Conservation (phyloP, 2,329 filamentous ascomycete species). For the Colletotrichum limetticola region DNA sequence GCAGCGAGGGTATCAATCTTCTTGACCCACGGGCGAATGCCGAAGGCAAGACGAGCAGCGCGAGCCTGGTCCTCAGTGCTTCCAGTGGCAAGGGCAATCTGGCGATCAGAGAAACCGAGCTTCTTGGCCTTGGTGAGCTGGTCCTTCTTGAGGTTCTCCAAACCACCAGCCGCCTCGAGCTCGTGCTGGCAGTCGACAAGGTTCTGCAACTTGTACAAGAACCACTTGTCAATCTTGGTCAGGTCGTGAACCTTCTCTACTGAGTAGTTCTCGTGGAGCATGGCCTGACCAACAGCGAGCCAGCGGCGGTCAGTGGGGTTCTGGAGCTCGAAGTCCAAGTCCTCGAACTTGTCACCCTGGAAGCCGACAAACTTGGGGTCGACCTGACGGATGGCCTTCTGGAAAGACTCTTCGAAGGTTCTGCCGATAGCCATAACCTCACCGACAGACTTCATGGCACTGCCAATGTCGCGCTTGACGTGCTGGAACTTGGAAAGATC, state of each 20-base stretch:
- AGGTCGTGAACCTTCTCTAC: constrained; percentile 93
- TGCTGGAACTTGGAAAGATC: constrained; percentile 99
- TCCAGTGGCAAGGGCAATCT: constrained; percentile 88
- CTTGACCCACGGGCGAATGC: constrained; percentile 96
- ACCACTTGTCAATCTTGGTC: constrained; percentile 99
- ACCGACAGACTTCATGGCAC: constrained; percentile 98
- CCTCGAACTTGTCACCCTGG: constrained; percentile 94
- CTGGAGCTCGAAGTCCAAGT: constrained; percentile 87
- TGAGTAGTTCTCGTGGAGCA: constrained; percentile 96
- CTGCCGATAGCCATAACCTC: constrained; percentile 99
- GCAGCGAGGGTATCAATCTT: constrained; percentile 97
- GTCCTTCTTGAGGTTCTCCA: constrained; percentile 88
- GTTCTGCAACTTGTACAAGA: constrained; percentile 97
- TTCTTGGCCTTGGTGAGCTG: constrained; percentile 94
- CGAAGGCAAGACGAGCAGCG: constrained; percentile 83
- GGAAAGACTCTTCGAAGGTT: constrained; percentile 98
- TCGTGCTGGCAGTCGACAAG: constrained; percentile 91
- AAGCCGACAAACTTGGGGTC: constrained; percentile 93
- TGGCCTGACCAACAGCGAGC: constrained; percentile 96
- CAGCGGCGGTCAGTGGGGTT: constrained; percentile 97
- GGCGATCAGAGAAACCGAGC: constrained; percentile 95
- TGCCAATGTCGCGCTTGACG: constrained; percentile 96
- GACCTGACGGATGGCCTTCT: constrained; percentile 98
- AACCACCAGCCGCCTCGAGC: constrained; percentile 83
- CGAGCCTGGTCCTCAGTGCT: constrained; percentile 91